phyloP scores from a whole-genome alignment of 2,329 filamentous ascomycete genomes.

The Aspergillus sp. region DNA sequence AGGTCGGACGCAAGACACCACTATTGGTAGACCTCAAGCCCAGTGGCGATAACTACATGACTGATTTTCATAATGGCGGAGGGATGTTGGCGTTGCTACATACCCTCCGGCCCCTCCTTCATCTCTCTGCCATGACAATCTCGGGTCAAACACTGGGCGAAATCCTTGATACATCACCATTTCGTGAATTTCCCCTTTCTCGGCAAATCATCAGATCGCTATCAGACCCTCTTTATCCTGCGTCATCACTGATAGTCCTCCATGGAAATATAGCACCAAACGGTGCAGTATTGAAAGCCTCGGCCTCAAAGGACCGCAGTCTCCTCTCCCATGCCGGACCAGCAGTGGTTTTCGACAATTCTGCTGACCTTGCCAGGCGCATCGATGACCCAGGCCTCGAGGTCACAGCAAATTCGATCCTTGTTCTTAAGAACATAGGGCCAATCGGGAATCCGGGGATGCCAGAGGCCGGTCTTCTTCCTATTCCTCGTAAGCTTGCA shows the following conservation, averaged over 20 bases:
- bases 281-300: constrained; percentile 53
- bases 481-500: constrained; percentile 51
- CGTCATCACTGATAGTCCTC: constrained; percentile 48
- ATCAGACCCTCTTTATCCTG: constrained; percentile 45
- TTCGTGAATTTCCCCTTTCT: constrained; percentile 44
- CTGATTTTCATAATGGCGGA: constrained; percentile 55
- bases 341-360: constrained; percentile 51
- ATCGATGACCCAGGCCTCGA: constrained; percentile 48
- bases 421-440: constrained; percentile 52
- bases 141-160: constrained; percentile 50
- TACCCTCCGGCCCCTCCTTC: constrained; percentile 46
- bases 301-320: constrained; percentile 49
- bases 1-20: constrained; percentile 49
- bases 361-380: constrained; percentile 45
- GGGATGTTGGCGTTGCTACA: constrained; percentile 52
- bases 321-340: constrained; percentile 47
- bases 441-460: constrained; percentile 54
- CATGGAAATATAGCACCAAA: constrained; percentile 50
- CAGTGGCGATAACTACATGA: constrained; percentile 56
- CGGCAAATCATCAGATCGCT: constrained; percentile 46
- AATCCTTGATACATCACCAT: constrained; percentile 44
- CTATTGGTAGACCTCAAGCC: constrained; percentile 54
- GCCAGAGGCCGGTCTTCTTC: constrained; percentile 54
- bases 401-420: constrained; percentile 47
- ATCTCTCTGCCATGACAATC: constrained; percentile 48